Percentiles rank a stretch among this genome's conserved stretches.
Conservation (phyloP, 1,284 basidiomycete species). For the Phaffia rhodozyma region DNA sequence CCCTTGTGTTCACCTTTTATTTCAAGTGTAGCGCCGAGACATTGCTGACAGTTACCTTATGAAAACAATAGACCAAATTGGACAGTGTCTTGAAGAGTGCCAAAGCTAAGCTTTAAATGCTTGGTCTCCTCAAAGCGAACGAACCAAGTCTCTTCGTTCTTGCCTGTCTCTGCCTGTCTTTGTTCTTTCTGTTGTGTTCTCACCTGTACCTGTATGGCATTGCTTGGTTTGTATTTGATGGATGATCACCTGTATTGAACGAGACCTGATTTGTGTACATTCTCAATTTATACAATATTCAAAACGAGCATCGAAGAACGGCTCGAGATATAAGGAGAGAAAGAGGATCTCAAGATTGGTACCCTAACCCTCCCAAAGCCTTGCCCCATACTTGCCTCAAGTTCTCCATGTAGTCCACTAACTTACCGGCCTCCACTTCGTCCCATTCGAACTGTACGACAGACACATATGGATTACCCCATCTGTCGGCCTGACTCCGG, state of each 20-base stretch:
- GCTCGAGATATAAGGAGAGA: no score
- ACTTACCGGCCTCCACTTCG: conserved; percentile 2
- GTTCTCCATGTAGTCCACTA: conserved; percentile 7
- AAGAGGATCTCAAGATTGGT: no score
- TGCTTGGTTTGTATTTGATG: no score
- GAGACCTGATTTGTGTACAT: no score
- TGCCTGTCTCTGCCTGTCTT: no score
- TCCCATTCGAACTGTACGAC: neutral
- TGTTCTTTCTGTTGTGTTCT: no score
- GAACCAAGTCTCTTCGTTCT: no score
- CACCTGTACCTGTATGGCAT: no score
- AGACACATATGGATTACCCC: conserved; percentile 12
- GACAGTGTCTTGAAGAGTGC: conserved; percentile 16
- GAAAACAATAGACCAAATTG: conserved; percentile 12
- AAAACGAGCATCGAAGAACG: no score
- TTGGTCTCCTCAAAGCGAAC: no score
- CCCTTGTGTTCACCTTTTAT: neutral
- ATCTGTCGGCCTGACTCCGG: conserved; percentile 13
- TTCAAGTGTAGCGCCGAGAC: neutral
- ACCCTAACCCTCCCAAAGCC: neutral
- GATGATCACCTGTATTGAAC: no score
- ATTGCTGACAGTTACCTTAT: neutral
- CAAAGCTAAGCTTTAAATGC: conserved; percentile 15
- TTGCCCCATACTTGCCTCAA: conserved; percentile 12
- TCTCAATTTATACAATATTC: no score